Evolutionary conservation across 2,329 filamentous ascomycete species (phyloP).

Genomic region (Calonectria multiphialidica): DNA sequence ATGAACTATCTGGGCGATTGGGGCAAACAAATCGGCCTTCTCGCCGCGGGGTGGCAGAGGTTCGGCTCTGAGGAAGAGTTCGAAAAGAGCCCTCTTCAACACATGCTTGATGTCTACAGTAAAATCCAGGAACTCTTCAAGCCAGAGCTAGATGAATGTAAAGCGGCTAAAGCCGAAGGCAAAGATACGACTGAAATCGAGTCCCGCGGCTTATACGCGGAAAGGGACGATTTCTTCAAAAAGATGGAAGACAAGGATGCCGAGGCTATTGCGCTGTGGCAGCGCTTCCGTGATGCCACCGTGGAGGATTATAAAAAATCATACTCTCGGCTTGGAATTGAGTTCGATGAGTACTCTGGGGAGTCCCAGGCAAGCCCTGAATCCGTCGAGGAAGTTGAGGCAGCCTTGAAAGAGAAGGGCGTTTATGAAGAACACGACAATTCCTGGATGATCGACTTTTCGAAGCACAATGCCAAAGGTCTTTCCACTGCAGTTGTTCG

Average conservation of each 20-base stretch:
- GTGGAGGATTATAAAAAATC: slow-evolving; percentile 66
- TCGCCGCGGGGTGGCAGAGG: slow-evolving; percentile 74
- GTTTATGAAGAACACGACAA: slow-evolving; percentile 75
- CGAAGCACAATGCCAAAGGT: slow-evolving; percentile 79
- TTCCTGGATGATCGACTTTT: slow-evolving; percentile 76
- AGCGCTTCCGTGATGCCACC: slow-evolving; percentile 64
- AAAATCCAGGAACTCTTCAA: slow-evolving; percentile 73
- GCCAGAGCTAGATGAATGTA: slow-evolving; percentile 71
- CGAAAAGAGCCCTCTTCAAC: slow-evolving; percentile 73
- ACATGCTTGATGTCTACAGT: slow-evolving; percentile 77
- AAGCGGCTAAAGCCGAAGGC: slow-evolving; percentile 56
- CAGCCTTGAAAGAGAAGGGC: slow-evolving; percentile 68
- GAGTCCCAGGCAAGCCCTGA: slow-evolving; percentile 67
- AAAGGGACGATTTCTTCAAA: slow-evolving; percentile 69
- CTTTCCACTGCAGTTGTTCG: slow-evolving; percentile 76
- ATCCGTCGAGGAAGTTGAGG: slow-evolving; percentile 71
- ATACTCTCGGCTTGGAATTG: slow-evolving; percentile 67
- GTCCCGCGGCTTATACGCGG: slow-evolving; percentile 53
- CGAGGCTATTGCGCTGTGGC: slow-evolving; percentile 65
- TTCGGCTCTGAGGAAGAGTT: slow-evolving; percentile 76
- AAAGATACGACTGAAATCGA: slow-evolving; percentile 55
- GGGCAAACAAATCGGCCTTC: slow-evolving; percentile 76
- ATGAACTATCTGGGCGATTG: slow-evolving; percentile 83
- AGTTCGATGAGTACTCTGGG: slow-evolving; percentile 72
- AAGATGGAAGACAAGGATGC: slow-evolving; percentile 69